Conservation (phyloP, 176 grass and related monocot species). For the Alloteropsis semialata region DNA sequence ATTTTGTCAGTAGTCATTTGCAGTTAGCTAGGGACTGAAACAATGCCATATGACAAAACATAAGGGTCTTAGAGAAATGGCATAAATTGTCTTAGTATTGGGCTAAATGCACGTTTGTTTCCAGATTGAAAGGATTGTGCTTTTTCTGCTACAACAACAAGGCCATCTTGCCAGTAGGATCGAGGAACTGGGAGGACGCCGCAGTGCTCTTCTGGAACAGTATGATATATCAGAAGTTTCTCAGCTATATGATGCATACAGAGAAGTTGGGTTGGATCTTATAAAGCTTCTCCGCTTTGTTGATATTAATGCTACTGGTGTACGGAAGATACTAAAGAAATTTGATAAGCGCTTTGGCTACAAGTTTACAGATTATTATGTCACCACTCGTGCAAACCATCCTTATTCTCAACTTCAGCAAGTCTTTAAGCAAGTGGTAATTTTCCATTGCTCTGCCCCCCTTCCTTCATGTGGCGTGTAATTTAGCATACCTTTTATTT, state of each 20-base stretch:
- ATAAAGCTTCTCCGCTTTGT: conserved; percentile 90
- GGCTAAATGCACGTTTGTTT: background rate
- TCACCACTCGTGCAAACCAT: conserved; percentile 84
- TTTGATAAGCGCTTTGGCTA: conserved; percentile 95
- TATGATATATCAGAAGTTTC: conserved; percentile 61
- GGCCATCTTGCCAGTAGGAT: conserved; percentile 75
- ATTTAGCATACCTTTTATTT: conserved; percentile 21
- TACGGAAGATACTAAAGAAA: conserved; percentile 98
- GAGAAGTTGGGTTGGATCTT: conserved; percentile 74
- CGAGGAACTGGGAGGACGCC: conserved; percentile 63
- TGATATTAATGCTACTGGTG: conserved; percentile 83
- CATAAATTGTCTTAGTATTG: background rate
- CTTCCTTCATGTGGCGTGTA: background rate
- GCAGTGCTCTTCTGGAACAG: conserved; percentile 47
- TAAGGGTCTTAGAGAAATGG: background rate
- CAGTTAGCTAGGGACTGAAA: background rate
- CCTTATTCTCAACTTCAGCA: conserved; percentile 97
- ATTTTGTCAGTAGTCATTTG: background rate
- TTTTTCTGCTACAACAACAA: conserved; percentile 94
- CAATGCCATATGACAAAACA: background rate
- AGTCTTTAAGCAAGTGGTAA: conserved; percentile 99
- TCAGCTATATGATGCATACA: conserved; percentile 56
- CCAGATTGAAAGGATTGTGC: conserved; percentile 95
- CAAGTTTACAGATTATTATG: conserved; percentile 93
- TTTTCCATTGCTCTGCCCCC: background rate